Conservation (phyloP, 2,329 filamentous ascomycete genomes). For the Ophiocordyceps camponoti-saundersi region DNA sequence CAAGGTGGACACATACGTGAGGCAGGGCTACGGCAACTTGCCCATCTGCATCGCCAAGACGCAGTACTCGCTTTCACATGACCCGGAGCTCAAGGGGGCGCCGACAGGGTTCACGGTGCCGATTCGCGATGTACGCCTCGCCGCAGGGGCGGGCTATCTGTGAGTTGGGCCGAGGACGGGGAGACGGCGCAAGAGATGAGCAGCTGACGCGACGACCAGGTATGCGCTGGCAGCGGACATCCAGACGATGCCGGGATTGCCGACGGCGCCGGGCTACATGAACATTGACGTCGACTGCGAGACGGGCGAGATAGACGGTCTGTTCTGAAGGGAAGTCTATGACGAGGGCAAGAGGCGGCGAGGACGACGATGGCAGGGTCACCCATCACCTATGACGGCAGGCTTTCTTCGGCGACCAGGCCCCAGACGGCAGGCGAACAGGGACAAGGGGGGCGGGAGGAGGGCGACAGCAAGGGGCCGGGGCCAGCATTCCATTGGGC, state of each 20-base stretch:
- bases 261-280: constrained; percentile 86
- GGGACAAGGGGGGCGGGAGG: no score
- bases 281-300: constrained; percentile 76
- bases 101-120: constrained; percentile 89
- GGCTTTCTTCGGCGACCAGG: no score
- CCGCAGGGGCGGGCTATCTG: constrained; percentile 85
- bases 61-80: constrained; percentile 89
- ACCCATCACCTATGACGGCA: no score
- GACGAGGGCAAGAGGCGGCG: not conserved
- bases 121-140: constrained; percentile 85
- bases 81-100: constrained; percentile 85
- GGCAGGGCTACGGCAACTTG: constrained; percentile 80
- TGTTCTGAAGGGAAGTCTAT: constrained; percentile 49
- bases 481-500: no score
- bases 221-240: constrained; percentile 95
- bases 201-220: constrained; percentile 27
- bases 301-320: constrained; percentile 72
- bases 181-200: no score
- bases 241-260: constrained; percentile 91
- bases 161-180: constrained; percentile 25
- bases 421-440: no score
- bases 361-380: no score
- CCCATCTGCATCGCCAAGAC: constrained; percentile 98
- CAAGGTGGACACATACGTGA: constrained; percentile 90
- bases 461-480: no score